phyloP scores from a whole-genome alignment of 148 eudicot genomes.

The Salicornia ramosissima region DNA sequence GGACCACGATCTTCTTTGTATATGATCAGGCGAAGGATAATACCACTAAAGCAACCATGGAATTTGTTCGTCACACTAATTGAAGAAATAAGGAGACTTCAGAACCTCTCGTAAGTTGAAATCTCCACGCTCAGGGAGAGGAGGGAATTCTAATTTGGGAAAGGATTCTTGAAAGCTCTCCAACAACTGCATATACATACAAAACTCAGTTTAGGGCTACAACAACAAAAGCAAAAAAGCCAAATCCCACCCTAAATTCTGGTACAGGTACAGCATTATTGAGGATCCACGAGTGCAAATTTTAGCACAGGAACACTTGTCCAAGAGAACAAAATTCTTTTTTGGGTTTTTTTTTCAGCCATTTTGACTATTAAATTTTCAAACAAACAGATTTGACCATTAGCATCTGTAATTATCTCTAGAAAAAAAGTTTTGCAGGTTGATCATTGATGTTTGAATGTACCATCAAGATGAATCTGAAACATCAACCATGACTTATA shows the following conservation, averaged over 20 bases:
- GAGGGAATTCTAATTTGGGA: conserved; percentile 66
- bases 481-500: too few species aligned
- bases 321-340: too few species aligned
- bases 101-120: conserved; percentile 79
- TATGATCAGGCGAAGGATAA: conserved; percentile 7
- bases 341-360: too few species aligned
- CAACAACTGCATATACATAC: conserved; percentile 46
- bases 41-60: conserved; percentile 5
- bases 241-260: background rate
- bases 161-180: conserved; percentile 64
- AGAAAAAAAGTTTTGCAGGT: too few species aligned
- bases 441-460: too few species aligned
- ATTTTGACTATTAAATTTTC: too few species aligned
- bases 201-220: background rate
- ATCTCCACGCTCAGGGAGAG: conserved; percentile 92
- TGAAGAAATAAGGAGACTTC: conserved; percentile 82
- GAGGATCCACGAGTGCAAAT: too few species aligned
- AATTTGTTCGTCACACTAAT: conserved; percentile 26
- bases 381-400: too few species aligned
- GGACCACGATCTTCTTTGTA: background rate
- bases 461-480: too few species aligned
- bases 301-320: too few species aligned
- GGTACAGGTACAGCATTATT: too few species aligned
- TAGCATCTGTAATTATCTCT: too few species aligned
- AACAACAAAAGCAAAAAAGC: background rate